A percentile compares a stretch with the other conserved stretches of the same genome.
Evolutionary conservation across 257 asterid species (phyloP).

Genomic region (Ehretia macrophylla): DNA sequence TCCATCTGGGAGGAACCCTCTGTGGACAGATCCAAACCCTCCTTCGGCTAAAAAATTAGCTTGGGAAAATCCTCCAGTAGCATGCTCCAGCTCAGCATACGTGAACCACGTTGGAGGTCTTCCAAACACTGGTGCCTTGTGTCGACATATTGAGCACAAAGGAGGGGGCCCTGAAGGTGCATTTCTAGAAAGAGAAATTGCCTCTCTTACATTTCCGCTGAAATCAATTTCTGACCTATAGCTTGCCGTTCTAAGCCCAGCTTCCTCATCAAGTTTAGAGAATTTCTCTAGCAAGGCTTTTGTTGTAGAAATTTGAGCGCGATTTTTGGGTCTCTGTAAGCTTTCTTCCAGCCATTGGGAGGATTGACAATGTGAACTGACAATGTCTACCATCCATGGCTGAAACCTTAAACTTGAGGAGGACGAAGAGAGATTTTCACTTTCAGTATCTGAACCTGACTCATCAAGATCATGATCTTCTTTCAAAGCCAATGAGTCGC

Average conservation of each 20-base stretch:
- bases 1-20: conserved; percentile 89
- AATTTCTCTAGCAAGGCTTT: conserved; percentile 57
- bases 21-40: conserved; percentile 89
- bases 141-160: conserved; percentile 88
- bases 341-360: conserved; percentile 39
- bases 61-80: conserved; percentile 83
- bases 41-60: conserved; percentile 92
- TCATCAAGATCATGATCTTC: conserved; percentile 42
- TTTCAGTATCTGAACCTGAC: conserved; percentile 70
- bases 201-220: conserved; percentile 78
- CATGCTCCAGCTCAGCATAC: conserved; percentile 75
- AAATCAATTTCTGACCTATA: conserved; percentile 52
- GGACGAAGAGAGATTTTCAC: conserved; percentile 64
- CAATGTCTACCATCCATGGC: conserved; percentile 79
- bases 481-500: conserved; percentile 29
- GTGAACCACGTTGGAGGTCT: conserved; percentile 96
- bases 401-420: conserved; percentile 73
- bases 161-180: conserved; percentile 88
- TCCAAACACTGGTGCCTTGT: conserved; percentile 87
- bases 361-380: conserved; percentile 42
- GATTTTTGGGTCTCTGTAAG: conserved; percentile 36
- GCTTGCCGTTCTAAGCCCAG: conserved; percentile 58
- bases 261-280: conserved; percentile 59
- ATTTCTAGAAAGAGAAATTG: conserved; percentile 51
- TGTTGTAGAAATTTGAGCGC: conserved; percentile 36